Base-by-base conservation (phyloP, 2,329 filamentous ascomycete species). In the Ophiostoma pallidulum region DNA sequence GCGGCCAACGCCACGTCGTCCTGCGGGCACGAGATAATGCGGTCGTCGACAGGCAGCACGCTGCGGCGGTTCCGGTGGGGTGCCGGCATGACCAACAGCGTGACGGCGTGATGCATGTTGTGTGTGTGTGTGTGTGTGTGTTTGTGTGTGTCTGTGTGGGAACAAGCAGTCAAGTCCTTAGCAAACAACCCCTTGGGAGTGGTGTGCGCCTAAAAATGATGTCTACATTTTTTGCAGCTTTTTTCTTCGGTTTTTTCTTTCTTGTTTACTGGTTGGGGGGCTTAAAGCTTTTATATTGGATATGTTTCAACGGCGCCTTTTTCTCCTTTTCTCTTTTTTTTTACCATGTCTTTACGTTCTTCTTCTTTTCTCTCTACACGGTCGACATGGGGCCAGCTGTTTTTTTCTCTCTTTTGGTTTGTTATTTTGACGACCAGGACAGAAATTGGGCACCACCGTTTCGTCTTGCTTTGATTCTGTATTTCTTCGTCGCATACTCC, bases 61-160 rank as follows among this genome's bases (percentile, higher is more conserved):
- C 60, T 80, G 48, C 67, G 70, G 51, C 66, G 72, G 50, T 70
- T 80, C 53, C 66, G 70, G 39, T 80, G 76, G 75, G 72, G 74
- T 10, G 59, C 60, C 2, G 68, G 65, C 9, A 68, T 77, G 45
- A 70, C 69, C 8, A 68, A 65, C 57, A 75, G 71, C 56, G 69
- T 77, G 35, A 64, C 69, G 33, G 73, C 75, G 45, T 72, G 35
- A 42, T 37, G 19, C n/a, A 20, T 6, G 22, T 8, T 8, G 14
- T 8, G n/a, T n/a, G n/a, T n/a, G n/a, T n/a, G n/a, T n/a, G n/a
- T n/a, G n/a, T n/a, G n/a, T n/a, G n/a, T n/a, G n/a, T n/a, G n/a
- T n/a, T n/a, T n/a, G n/a, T n/a, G n/a, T n/a, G n/a, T n/a, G n/a
- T n/a, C n/a, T n/a, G n/a, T n/a, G n/a, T n/a, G n/a, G n/a, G n/a